Percentiles rank a stretch among this genome's conserved stretches.
Conservation (phyloP, 2,329 filamentous ascomycete species). For the Aureobasidium melanogenum region DNA sequence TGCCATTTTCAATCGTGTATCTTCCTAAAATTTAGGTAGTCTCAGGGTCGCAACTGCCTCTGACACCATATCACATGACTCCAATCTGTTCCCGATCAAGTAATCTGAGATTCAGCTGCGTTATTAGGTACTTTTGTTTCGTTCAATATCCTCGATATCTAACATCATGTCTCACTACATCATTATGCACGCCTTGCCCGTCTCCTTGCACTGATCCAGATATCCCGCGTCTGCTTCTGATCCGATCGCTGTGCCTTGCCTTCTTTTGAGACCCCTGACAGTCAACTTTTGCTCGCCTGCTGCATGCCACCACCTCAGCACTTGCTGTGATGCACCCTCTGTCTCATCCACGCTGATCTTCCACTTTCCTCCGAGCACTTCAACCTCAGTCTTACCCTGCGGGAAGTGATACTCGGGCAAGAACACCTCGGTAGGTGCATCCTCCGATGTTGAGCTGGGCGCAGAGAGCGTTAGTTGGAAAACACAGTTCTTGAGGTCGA, state of each 20-base stretch:
- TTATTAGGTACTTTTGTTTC: neutral
- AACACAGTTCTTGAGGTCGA: slow-evolving; percentile 69
- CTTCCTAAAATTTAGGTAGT: neutral
- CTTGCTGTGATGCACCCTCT: slow-evolving; percentile 54
- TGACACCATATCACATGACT: slow-evolving; percentile 5
- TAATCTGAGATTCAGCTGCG: neutral
- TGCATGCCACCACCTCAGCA: slow-evolving; percentile 85
- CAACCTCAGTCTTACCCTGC: slow-evolving; percentile 58
- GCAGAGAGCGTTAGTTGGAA: slow-evolving; percentile 67
- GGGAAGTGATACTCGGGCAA: slow-evolving; percentile 92
- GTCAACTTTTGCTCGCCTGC: slow-evolving; percentile 74
- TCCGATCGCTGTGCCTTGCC: slow-evolving; percentile 29
- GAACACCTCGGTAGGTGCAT: slow-evolving; percentile 70
- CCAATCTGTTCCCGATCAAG: neutral
- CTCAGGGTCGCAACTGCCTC: neutral
- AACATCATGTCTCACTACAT: neutral
- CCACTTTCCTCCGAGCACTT: slow-evolving; percentile 83
- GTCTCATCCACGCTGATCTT: slow-evolving; percentile 66
- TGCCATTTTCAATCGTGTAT: neutral
- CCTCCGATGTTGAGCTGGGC: slow-evolving; percentile 49
- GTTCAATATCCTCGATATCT: neutral
- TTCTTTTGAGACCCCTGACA: slow-evolving; percentile 64
- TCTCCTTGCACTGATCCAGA: slow-evolving; percentile 49
- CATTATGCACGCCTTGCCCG: neutral
- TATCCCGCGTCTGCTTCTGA: slow-evolving; percentile 63